Base-by-base conservation (phyloP, 2,329 filamentous ascomycete genomes). In the Arthrobotrys pseudoclavata region DNA sequence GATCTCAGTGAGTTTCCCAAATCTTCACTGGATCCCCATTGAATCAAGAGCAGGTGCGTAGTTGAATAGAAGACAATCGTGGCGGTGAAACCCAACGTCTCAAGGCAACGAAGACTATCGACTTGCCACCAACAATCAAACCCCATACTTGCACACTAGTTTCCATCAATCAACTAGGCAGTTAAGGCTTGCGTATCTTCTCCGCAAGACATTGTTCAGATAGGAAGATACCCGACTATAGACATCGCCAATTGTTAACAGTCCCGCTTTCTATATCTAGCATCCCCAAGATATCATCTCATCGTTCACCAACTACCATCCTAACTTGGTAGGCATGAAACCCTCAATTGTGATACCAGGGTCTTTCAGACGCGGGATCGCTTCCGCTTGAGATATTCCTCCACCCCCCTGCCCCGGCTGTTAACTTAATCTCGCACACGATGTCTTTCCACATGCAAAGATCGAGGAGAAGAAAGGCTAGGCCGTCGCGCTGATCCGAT, bases 341-440 rank as follows among this genome's bases (percentile, higher is more conserved):
- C 31, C 45, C 13, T 66, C 57, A 55, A 60, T 15, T 31, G 55
- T 24, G 34, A 24, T 40, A 22, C 42, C 22, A 53, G 66, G 66
- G 45, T 63, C 26, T 42, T 62, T 50, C 52, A 62, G 53, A 74
- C 45, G 69, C 62, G 69, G 69, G 62, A 68, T 74, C 69, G 69
- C 50, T 68, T 74, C 69, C 69, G 69, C 52, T 68, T 62, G 52
- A 71, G 57, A 71, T 45, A 47, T 69, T 20, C 34, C 5, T 50
- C 47, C 47, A 4, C 31, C 47, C 45, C 57, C 22, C 26, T 61
- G 45, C 13, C 4, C 12, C 53, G 31, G 15, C 29, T 57, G 40
- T 55, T 34, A 67, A 24, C 47, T 24, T 10, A 50, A 64, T 37
- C 29, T 50, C 18, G 31, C 61, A 50, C 61, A 37, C 31, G 47